A percentile compares a stretch with the other conserved stretches of the same genome.
These are phyloP conservation scores for Spongospora subterranea DNA, from an alignment of 208 protist genomes.

Conservation along the genomic window DNA sequence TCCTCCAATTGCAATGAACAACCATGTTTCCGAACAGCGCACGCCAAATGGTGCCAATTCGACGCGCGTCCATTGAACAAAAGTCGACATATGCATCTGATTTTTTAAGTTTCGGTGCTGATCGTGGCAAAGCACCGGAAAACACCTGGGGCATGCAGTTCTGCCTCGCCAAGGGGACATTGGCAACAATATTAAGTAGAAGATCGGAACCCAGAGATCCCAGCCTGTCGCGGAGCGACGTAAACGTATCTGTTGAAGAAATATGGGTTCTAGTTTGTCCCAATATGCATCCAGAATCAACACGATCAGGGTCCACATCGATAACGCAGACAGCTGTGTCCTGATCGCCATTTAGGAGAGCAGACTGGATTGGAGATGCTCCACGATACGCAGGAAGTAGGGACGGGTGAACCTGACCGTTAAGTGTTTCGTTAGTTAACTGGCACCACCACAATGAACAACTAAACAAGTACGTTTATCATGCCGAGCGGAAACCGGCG, in stretches of 20 bases:
- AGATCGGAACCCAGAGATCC: background rate
- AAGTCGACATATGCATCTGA: background rate
- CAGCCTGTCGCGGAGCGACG: background rate
- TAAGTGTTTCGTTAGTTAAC: background rate
- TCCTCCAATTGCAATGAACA: conserved; percentile 1
- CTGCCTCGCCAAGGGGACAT: background rate
- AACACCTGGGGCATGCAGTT: background rate
- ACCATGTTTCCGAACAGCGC: background rate
- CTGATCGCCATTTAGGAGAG: background rate
- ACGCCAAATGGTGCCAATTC: background rate
- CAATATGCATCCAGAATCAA: conserved; percentile 15
- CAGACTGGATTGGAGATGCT: conserved; percentile 30
- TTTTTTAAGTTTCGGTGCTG: background rate
- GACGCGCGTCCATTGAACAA: background rate
- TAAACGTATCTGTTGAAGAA: background rate
- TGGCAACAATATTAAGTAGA: background rate
- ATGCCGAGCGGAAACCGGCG: conserved; percentile 2
- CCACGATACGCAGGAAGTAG: conserved; percentile 16
- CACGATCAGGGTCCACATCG: background rate
- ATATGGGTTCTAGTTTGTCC: background rate
- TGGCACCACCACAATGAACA: background rate
- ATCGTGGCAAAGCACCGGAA: background rate
- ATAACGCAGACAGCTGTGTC: conserved; percentile 19
- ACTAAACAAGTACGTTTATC: background rate
- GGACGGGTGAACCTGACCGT: conserved; percentile 8